Evolutionary conservation across 768 basidiomycete species (phyloP).

Genomic region (Naganishia onofrii): DNA sequence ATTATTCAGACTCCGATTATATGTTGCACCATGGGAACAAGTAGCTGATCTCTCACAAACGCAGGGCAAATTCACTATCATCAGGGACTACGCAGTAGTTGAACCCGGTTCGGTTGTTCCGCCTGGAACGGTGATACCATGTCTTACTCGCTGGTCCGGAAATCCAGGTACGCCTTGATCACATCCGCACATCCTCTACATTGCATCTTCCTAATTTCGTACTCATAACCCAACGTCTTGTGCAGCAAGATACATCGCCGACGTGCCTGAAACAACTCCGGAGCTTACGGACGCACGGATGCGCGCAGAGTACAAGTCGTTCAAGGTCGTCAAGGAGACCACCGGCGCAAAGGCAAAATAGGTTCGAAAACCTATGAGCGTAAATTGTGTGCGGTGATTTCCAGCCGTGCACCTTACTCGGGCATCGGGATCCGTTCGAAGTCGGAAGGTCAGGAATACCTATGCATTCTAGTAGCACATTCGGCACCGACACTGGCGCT

Average conservation of each 20-base stretch:
- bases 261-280: slow-evolving; percentile 78
- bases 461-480: too few species aligned
- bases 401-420: too few species aligned
- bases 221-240: neutral
- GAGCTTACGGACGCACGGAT: slow-evolving; percentile 83
- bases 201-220: neutral
- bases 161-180: slow-evolving; percentile 68
- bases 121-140: slow-evolving; percentile 87
- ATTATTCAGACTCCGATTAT: neutral
- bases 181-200: neutral
- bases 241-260: slow-evolving; percentile 2
- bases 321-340: slow-evolving; percentile 54
- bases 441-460: too few species aligned
- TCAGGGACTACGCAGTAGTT: slow-evolving; percentile 90
- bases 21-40: neutral
- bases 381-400: too few species aligned
- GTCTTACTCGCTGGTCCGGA: slow-evolving; percentile 77
- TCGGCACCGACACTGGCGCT: too few species aligned
- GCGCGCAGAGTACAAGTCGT: slow-evolving; percentile 79
- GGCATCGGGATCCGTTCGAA: too few species aligned
- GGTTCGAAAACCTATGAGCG: too few species aligned
- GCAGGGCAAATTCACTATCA: slow-evolving; percentile 92
- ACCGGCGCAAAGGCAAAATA: too few species aligned
- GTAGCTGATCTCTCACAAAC: too few species aligned
- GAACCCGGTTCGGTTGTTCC: slow-evolving; percentile 86